Evolutionary conservation across 1,139 yeast species (phyloP).

Genomic region (Zygosaccharomyces pseudobailii): DNA sequence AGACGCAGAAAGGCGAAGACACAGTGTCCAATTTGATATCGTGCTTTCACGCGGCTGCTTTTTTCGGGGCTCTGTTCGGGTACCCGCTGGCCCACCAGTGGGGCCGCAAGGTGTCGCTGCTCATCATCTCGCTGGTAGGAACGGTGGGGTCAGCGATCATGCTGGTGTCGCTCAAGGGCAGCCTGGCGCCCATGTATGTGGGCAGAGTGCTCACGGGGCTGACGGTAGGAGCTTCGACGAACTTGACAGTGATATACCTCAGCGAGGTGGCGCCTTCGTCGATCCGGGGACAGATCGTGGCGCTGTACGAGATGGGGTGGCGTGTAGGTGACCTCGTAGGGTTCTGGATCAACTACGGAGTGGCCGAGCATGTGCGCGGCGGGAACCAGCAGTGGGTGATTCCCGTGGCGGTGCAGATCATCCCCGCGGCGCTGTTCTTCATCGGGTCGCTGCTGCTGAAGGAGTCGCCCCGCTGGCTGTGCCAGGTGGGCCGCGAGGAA

Average conservation of each 20-base stretch:
- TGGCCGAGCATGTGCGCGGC: conserved; percentile 18
- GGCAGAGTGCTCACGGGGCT: conserved; percentile 38
- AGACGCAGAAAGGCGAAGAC: conserved; percentile 23
- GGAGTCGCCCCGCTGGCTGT: conserved; percentile 49
- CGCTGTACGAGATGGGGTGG: conserved; percentile 48
- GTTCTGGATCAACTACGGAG: conserved; percentile 42
- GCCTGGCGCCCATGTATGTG: conserved; percentile 38
- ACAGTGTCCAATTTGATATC: conserved; percentile 40
- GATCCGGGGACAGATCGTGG: conserved; percentile 50
- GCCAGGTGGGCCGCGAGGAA: conserved; percentile 37
- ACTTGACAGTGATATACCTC: conserved; percentile 37
- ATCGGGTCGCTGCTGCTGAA: conserved; percentile 39
- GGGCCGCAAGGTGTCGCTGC: conserved; percentile 40
- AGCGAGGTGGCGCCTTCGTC: conserved; percentile 48
- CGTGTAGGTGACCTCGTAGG: conserved; percentile 48
- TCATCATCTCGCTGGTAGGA: conserved; percentile 39
- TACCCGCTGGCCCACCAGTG: conserved; percentile 40
- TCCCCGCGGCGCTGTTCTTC: conserved; percentile 43
- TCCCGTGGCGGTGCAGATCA: conserved; percentile 50
- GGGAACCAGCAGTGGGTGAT: conserved; percentile 27
- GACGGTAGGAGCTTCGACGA: conserved; percentile 37
- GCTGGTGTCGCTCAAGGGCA: conserved; percentile 25
- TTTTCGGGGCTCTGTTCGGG: conserved; percentile 44
- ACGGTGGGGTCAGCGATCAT: conserved; percentile 44
- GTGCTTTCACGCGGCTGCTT: conserved; percentile 46